Evolutionary conservation across 2,329 filamentous ascomycete genomes (phyloP).

Genomic region (Colletotrichum falcatum): DNA sequence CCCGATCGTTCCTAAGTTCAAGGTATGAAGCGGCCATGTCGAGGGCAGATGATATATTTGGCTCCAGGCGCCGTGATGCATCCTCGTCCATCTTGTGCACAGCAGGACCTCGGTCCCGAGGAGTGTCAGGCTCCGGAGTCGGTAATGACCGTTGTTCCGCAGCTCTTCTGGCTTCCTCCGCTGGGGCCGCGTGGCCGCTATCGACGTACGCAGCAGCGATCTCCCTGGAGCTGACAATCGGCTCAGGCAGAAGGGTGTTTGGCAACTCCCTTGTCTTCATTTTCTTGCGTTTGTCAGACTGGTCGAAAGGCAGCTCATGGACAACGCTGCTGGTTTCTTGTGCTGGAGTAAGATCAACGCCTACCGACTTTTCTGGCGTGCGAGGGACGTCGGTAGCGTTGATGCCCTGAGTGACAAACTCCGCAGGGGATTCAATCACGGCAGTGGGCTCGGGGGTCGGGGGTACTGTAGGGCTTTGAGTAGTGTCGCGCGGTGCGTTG

Average conservation of each 20-base stretch:
- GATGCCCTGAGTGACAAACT: not conserved
- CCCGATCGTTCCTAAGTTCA: constrained; percentile 30
- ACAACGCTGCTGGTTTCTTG: constrained; percentile 50
- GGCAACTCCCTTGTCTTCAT: constrained; percentile 47
- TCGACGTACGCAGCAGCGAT: constrained; percentile 43
- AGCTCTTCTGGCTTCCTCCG: not conserved
- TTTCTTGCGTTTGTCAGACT: constrained; percentile 52
- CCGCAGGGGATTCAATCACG: constrained; percentile 4
- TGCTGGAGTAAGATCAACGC: constrained; percentile 49
- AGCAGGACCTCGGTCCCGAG: constrained; percentile 12
- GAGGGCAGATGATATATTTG: constrained; percentile 37
- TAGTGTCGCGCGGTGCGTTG: constrained; percentile 3
- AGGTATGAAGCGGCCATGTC: constrained; percentile 45
- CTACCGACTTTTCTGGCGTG: constrained; percentile 37
- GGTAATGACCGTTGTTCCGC: not conserved
- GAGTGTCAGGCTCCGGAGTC: not conserved
- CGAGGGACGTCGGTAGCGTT: constrained; percentile 31
- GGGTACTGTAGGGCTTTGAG: constrained; percentile 16
- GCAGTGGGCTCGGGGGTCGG: constrained; percentile 19
- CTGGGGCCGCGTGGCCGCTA: constrained; percentile 14
- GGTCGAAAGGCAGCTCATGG: constrained; percentile 54
- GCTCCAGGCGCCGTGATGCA: not conserved
- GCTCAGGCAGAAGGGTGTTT: constrained; percentile 45
- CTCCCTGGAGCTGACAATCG: constrained; percentile 45
- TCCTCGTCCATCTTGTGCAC: not conserved